A percentile compares a stretch with the other conserved stretches of the same genome.
These are phyloP conservation scores for Bromus sterilis DNA, from an alignment of 176 grass and related monocot species.

Conservation along the genomic window DNA sequence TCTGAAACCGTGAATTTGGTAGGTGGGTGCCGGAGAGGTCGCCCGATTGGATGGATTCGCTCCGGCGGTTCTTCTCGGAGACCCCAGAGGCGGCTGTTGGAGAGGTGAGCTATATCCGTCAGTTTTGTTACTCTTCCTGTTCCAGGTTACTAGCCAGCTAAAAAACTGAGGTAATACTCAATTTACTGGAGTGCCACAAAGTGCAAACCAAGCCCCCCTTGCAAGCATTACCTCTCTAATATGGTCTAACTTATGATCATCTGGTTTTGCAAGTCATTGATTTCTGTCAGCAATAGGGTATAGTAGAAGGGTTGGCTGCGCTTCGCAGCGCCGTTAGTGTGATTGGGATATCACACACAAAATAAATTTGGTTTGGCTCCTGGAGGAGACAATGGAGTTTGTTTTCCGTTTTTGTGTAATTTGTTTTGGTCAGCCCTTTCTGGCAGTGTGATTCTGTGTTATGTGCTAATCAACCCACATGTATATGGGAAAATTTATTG, in stretches of 20 bases:
- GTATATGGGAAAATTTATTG: too few relatives aligned
- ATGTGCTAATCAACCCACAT: too few relatives aligned
- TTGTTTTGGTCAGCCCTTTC: too few relatives aligned
- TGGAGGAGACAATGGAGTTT: too few relatives aligned
- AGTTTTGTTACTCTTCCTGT: background rate
- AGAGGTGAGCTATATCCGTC: slow-evolving; percentile 40
- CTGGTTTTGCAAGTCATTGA: background rate
- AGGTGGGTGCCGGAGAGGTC: slow-evolving; percentile 80
- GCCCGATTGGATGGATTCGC: slow-evolving; percentile 56
- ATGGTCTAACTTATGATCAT: background rate
- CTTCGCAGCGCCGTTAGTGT: too few relatives aligned
- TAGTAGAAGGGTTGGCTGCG: too few relatives aligned
- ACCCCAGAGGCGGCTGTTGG: slow-evolving; percentile 65
- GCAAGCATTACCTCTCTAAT: background rate
- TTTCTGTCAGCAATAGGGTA: background rate
- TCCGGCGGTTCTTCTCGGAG: slow-evolving; percentile 48
- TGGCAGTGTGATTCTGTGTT: too few relatives aligned
- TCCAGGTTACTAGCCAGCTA: background rate
- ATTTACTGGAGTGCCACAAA: background rate
- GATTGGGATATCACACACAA: too few relatives aligned
- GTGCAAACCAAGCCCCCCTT: background rate
- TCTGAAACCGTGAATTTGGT: background rate
- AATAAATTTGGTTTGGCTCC: too few relatives aligned
- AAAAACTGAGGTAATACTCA: background rate
- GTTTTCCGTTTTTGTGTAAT: too few relatives aligned